phyloP scores from a whole-genome alignment of 176 grass and related monocot species.

The Rhynchospora pubera region DNA sequence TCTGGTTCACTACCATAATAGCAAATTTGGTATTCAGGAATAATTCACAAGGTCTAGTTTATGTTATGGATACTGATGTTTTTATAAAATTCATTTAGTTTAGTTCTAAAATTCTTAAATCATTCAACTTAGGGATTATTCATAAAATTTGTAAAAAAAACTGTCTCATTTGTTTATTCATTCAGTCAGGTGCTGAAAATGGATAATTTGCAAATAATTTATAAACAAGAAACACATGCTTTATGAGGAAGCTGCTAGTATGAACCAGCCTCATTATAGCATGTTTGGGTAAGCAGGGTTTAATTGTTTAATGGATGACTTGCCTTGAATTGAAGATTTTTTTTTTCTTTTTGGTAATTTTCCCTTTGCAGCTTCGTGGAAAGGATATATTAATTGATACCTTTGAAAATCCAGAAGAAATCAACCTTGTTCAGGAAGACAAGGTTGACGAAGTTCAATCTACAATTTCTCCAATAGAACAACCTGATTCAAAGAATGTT shows the following conservation, averaged over 20 bases:
- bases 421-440: constrained; percentile 4
- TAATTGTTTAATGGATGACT: background rate
- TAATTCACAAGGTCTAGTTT: too few relatives aligned
- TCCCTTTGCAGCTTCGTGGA: background rate
- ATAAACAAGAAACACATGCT: too few relatives aligned
- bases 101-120: too few relatives aligned
- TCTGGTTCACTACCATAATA: too few relatives aligned
- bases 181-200: too few relatives aligned
- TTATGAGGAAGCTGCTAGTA: background rate
- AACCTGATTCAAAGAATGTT: background rate
- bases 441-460: constrained; percentile 15
- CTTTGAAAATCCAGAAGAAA: background rate
- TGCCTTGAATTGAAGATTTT: background rate
- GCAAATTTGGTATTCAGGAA: too few relatives aligned
- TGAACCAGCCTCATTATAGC: background rate
- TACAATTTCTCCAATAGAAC: constrained; percentile 4
- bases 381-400: background rate
- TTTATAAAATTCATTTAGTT: too few relatives aligned
- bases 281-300: background rate
- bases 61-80: too few relatives aligned
- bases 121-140: too few relatives aligned
- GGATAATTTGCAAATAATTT: too few relatives aligned
- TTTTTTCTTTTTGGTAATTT: background rate
- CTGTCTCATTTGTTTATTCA: too few relatives aligned
- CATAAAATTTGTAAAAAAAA: too few relatives aligned